Conservation (phyloP, 495 filamentous ascomycete species). For the Thozetella sp. region DNA sequence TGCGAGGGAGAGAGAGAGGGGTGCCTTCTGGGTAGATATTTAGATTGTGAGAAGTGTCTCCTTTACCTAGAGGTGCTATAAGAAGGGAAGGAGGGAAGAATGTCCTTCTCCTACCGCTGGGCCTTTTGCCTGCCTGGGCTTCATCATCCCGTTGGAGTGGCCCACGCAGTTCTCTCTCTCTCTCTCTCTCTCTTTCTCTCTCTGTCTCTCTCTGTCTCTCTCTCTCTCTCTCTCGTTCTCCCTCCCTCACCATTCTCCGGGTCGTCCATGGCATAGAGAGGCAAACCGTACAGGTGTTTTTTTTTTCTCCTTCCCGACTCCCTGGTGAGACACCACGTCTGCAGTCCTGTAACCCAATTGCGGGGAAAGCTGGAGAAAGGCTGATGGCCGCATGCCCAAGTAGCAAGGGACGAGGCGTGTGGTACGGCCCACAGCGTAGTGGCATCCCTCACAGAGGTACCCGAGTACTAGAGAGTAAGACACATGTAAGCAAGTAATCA, state of each 20-base stretch:
- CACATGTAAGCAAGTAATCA: background rate
- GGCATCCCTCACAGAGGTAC: no score
- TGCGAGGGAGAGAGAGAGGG: no score
- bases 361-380: slow-evolving; percentile 15
- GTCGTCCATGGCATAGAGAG: no score
- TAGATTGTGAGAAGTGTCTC: no score
- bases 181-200: background rate
- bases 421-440: background rate
- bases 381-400: background rate
- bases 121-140: background rate
- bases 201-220: slow-evolving; percentile 4
- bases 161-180: background rate
- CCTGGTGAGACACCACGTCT: background rate
- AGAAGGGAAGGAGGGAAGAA: no score
- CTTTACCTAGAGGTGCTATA: no score
- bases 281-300: no score
- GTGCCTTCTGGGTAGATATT: no score
- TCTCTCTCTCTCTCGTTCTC: background rate
- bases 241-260: no score
- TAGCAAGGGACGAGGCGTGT: background rate
- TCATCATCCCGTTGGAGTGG: background rate
- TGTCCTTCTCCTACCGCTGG: no score
- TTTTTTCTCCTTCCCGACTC: background rate
- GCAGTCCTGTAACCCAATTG: slow-evolving; percentile 5
- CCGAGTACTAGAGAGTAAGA: background rate